Percentiles rank a stretch among this genome's conserved stretches.
Conservation (phyloP, 2,329 filamentous ascomycete genomes). For the Simplicillium sp. region DNA sequence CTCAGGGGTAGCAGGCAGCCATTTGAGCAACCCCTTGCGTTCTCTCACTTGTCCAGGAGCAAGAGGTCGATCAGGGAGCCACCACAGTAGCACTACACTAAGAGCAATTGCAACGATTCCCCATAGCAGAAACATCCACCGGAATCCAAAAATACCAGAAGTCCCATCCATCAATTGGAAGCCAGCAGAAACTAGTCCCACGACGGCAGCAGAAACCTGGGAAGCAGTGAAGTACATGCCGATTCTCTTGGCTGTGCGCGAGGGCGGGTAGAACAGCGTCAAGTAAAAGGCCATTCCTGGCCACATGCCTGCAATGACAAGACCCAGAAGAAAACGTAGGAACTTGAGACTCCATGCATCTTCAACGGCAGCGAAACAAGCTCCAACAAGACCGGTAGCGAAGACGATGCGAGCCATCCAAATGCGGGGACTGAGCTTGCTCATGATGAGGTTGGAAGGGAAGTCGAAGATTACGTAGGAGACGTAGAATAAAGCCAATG, state of each 20-base stretch:
- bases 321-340: constrained; percentile 74
- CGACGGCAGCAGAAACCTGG: constrained; percentile 81
- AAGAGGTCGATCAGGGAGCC: constrained; percentile 77
- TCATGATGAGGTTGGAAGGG: constrained; percentile 85
- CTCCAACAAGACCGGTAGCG: constrained; percentile 74
- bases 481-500: constrained; percentile 82
- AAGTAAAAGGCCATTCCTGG: constrained; percentile 91
- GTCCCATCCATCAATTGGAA: constrained; percentile 85
- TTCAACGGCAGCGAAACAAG: constrained; percentile 73
- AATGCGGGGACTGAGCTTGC: constrained; percentile 68
- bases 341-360: constrained; percentile 82
- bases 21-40: constrained; percentile 45
- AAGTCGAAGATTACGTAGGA: constrained; percentile 85
- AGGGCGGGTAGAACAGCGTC: constrained; percentile 84
- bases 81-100: constrained; percentile 71
- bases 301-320: constrained; percentile 92
- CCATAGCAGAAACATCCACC: constrained; percentile 90
- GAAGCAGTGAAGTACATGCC: constrained; percentile 84
- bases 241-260: constrained; percentile 77
- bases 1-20: constrained; percentile 59
- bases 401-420: constrained; percentile 93
- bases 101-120: constrained; percentile 66
- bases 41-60: constrained; percentile 55
- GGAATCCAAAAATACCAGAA: constrained; percentile 68
- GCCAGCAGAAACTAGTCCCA: constrained; percentile 80